Evolutionary conservation across 1,284 basidiomycete species (phyloP).

Genomic region (Microbotryum silenes-acaulis): DNA sequence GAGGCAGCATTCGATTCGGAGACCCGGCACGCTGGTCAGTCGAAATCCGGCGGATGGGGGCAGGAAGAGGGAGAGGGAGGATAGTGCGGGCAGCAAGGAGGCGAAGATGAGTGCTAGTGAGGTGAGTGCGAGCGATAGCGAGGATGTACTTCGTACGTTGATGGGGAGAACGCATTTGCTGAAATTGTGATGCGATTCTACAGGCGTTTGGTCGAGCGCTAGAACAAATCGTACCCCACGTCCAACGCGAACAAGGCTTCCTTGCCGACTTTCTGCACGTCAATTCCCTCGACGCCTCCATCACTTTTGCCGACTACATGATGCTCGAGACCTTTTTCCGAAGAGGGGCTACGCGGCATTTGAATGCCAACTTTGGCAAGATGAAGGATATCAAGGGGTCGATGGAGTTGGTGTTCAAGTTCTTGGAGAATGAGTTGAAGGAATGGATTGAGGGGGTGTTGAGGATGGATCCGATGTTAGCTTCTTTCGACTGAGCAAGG

Average conservation of each 20-base stretch:
- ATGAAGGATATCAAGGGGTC: conserved; percentile 73
- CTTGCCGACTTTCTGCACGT: conserved; percentile 87
- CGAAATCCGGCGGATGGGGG: conserved; percentile 36
- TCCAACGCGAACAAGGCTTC: conserved; percentile 79
- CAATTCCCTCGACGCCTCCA: conserved; percentile 59
- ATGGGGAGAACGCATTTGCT: no score
- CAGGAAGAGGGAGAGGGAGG: conserved; percentile 46
- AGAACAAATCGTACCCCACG: conserved; percentile 64
- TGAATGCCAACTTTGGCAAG: conserved; percentile 50
- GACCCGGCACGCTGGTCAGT: conserved; percentile 38
- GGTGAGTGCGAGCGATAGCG: conserved; percentile 43
- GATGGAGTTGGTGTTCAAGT: conserved; percentile 92
- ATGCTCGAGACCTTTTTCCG: conserved; percentile 89
- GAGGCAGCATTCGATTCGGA: conserved; percentile 45
- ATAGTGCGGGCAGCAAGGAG: conserved; percentile 37
- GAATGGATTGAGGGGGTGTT: conserved; percentile 73
- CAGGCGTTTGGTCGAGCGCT: conserved; percentile 70
- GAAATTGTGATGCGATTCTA: neutral
- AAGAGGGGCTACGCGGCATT: conserved; percentile 65
- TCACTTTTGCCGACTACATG: conserved; percentile 95
- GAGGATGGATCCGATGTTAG: conserved; percentile 69
- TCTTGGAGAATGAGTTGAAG: conserved; percentile 74
- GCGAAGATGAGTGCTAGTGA: conserved; percentile 61
- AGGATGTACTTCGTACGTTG: no score
- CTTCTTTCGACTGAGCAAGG: conserved; percentile 14